A percentile compares a stretch with the other conserved stretches of the same genome.
Evolutionary conservation across 1,139 yeast species (phyloP).

Genomic region (Pneumocystis carinii): DNA sequence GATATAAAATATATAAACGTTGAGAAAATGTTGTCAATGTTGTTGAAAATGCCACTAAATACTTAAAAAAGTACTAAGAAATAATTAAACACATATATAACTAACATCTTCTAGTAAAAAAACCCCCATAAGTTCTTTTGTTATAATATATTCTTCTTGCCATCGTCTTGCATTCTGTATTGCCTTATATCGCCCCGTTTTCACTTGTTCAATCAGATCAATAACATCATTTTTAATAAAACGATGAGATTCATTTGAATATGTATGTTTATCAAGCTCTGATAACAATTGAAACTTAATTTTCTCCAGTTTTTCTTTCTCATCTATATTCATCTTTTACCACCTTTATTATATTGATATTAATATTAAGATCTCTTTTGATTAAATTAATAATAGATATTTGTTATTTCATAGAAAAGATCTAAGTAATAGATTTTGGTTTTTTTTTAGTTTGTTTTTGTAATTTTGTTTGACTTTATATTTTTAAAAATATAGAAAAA

Average conservation of each 20-base stretch:
- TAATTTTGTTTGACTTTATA: too few species aligned
- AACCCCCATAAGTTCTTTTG: neutral
- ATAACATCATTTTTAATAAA: neutral
- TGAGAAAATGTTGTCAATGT: neutral
- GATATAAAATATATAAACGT: neutral
- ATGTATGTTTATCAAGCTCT: neutral
- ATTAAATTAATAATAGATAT: too few species aligned
- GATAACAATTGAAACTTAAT: neutral
- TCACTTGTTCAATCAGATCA: neutral
- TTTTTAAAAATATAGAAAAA: too few species aligned
- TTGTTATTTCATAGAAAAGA: too few species aligned
- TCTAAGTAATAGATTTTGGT: too few species aligned
- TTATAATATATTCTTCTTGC: neutral
- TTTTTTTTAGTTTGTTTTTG: too few species aligned
- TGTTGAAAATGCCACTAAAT: neutral
- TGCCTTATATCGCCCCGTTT: neutral
- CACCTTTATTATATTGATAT: neutral
- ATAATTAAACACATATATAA: neutral
- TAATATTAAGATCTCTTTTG: too few species aligned
- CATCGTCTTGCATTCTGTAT: neutral
- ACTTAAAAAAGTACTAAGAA: neutral
- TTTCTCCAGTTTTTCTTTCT: neutral
- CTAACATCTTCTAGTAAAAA: neutral
- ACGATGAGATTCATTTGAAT: neutral
- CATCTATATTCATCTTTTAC: neutral